Evolutionary conservation across 495 filamentous ascomycete species (phyloP).

Genomic region (Podospora appendiculata): DNA sequence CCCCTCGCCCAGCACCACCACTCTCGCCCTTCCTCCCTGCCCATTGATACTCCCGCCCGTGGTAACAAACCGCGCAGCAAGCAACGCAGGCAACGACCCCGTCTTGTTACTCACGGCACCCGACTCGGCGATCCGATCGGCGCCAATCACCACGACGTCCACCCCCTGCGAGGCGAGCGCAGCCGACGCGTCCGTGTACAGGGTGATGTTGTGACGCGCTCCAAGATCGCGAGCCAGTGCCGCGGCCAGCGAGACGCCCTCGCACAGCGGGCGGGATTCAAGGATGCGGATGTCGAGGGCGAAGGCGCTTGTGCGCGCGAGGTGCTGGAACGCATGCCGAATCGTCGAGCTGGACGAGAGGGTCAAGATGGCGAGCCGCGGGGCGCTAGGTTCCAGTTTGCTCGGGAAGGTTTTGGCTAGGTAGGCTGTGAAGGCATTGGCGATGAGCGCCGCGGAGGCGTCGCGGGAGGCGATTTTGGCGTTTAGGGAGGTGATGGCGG

Average conservation of each 20-base stretch:
- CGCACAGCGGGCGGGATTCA: conserved; percentile 59
- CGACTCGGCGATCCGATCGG: conserved; percentile 49
- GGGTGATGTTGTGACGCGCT: conserved; percentile 28
- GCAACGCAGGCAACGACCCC: conserved; percentile 49
- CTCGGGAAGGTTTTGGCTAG: conserved; percentile 9
- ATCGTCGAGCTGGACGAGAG: conserved; percentile 58
- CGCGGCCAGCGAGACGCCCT: conserved; percentile 51
- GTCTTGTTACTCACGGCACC: conserved; percentile 61
- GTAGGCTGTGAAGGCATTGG: conserved; percentile 23
- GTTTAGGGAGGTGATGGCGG: conserved; percentile 4
- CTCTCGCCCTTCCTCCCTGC: conserved; percentile 21
- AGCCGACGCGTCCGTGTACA: conserved; percentile 56
- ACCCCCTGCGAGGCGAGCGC: conserved; percentile 40
- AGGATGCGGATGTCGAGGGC: conserved; percentile 49
- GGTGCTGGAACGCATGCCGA: conserved; percentile 18
- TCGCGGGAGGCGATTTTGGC: conserved; percentile 3
- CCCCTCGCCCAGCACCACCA: conserved; percentile 48
- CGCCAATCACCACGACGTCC: conserved; percentile 53
- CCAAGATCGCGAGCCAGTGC: conserved; percentile 30
- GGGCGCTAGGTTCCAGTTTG: background rate
- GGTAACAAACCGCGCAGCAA: conserved; percentile 39
- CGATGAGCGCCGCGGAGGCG: conserved; percentile 21
- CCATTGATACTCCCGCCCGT: too few relatives aligned
- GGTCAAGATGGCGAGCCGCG: conserved; percentile 43
- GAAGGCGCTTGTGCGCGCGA: conserved; percentile 9